Conservation (phyloP, 2,329 filamentous ascomycete species). For the Xylaria hypoxylon region DNA sequence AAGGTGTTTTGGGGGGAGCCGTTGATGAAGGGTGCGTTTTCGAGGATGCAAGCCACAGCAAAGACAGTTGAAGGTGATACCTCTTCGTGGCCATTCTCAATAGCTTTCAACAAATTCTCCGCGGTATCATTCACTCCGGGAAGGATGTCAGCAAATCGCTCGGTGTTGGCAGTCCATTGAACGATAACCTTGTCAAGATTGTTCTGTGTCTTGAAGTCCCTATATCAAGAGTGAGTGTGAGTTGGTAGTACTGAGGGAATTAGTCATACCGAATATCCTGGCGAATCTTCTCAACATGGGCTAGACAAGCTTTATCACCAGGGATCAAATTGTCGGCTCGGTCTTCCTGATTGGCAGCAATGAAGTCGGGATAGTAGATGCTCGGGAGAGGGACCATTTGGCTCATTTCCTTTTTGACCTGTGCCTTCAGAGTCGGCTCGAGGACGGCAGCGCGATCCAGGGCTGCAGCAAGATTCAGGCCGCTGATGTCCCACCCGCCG, state of each 20-base stretch:
- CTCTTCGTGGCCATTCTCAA: conserved; percentile 87
- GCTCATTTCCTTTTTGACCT: conserved; percentile 93
- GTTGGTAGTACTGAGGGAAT: background rate
- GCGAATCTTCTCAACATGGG: conserved; percentile 92
- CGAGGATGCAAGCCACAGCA: conserved; percentile 92
- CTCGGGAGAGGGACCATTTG: conserved; percentile 89
- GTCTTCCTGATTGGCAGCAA: conserved; percentile 97
- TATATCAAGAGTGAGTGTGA: conserved; percentile 49
- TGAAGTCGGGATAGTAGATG: conserved; percentile 99
- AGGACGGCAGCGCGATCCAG: conserved; percentile 97
- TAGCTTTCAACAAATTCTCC: conserved; percentile 89
- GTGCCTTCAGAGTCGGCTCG: conserved; percentile 90
- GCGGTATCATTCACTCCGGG: conserved; percentile 95
- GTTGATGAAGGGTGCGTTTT: conserved; percentile 95
- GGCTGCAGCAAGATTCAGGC: conserved; percentile 85
- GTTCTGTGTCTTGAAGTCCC: conserved; percentile 89
- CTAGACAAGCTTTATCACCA: conserved; percentile 84
- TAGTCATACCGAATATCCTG: conserved; percentile 81
- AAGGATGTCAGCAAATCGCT: conserved; percentile 91
- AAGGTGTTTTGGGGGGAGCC: conserved; percentile 99
- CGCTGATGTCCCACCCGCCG: conserved; percentile 97
- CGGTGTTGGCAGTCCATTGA: conserved; percentile 98
- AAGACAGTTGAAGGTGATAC: conserved; percentile 97
- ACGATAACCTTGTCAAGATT: conserved; percentile 94
- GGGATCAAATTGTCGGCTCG: conserved; percentile 91